A percentile compares a stretch with the other conserved stretches of the same genome.
Conservation (phyloP, 176 grass and related monocot species). For the Raddia distichophylla region DNA sequence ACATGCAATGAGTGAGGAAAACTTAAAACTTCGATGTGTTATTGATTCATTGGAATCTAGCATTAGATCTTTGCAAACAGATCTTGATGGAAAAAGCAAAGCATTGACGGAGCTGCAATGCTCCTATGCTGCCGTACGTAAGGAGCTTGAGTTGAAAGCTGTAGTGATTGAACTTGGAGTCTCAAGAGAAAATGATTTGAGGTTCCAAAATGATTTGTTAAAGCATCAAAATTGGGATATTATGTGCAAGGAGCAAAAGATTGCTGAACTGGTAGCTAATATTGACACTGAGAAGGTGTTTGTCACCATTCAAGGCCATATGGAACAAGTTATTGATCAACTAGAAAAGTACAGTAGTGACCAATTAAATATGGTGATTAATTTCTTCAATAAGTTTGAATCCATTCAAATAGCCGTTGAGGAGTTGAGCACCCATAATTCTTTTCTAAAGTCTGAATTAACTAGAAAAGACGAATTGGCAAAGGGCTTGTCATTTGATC, state of each 20-base stretch:
- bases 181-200: slow-evolving; percentile 56
- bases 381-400: slow-evolving; percentile 62
- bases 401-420: slow-evolving; percentile 55
- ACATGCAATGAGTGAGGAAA: slow-evolving; percentile 45
- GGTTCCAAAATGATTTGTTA: slow-evolving; percentile 52
- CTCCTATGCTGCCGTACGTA: slow-evolving; percentile 47
- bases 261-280: slow-evolving; percentile 40
- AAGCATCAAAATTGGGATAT: slow-evolving; percentile 55
- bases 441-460: slow-evolving; percentile 68
- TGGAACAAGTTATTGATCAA: slow-evolving; percentile 58
- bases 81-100: slow-evolving; percentile 53
- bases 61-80: slow-evolving; percentile 47
- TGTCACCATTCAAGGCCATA: slow-evolving; percentile 43
- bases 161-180: slow-evolving; percentile 35
- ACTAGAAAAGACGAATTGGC: slow-evolving; percentile 75
- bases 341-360: slow-evolving; percentile 53
- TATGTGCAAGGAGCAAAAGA: slow-evolving; percentile 42
- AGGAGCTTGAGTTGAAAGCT: slow-evolving; percentile 54
- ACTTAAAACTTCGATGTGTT: slow-evolving; percentile 40
- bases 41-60: slow-evolving; percentile 55
- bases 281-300: slow-evolving; percentile 47
- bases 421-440: slow-evolving; percentile 58
- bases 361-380: slow-evolving; percentile 53
- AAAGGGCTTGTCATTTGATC: slow-evolving; percentile 88
- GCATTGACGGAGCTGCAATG: slow-evolving; percentile 45